Conservation (phyloP, 306 rosid genomes). For the Castanospermum australe region DNA sequence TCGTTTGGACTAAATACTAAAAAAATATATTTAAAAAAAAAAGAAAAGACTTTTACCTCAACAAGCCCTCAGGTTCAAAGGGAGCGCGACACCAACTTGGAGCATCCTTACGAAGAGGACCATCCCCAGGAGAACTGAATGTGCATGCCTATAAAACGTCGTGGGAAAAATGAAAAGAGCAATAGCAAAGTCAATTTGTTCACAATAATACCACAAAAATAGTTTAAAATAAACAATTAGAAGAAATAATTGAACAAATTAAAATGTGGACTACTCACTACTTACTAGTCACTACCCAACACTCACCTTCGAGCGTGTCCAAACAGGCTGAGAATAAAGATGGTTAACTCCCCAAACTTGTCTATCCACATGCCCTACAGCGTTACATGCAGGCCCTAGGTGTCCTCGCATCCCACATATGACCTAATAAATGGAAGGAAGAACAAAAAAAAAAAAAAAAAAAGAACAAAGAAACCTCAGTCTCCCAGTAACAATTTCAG, state of each 20-base stretch:
- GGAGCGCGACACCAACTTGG: constrained; percentile 71
- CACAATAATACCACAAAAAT: not conserved
- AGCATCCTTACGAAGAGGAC: constrained; percentile 47
- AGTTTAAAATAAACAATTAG: not conserved
- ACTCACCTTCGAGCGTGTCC: constrained; percentile 57
- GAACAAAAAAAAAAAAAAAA: not conserved
- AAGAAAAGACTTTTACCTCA: constrained; percentile 42
- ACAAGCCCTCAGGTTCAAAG: constrained; percentile 74
- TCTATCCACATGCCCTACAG: constrained; percentile 71
- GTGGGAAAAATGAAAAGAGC: not conserved
- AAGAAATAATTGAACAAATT: not conserved
- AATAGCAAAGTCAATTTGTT: not conserved
- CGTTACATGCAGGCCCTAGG: constrained; percentile 77
- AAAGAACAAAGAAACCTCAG: not conserved
- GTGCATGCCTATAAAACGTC: constrained; percentile 53
- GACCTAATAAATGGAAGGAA: constrained; percentile 33
- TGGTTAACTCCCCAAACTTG: constrained; percentile 77
- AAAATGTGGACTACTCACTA: not conserved
- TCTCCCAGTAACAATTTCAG: not conserved
- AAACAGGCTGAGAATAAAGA: constrained; percentile 64
- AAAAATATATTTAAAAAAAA: too few relatives aligned
- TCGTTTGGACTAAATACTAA: too few relatives aligned
- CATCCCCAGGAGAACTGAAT: constrained; percentile 41
- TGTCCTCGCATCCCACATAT: constrained; percentile 74
- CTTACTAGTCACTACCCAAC: not conserved